Conservation (phyloP, 2,329 filamentous ascomycete genomes). For the Penicillium hordei region DNA sequence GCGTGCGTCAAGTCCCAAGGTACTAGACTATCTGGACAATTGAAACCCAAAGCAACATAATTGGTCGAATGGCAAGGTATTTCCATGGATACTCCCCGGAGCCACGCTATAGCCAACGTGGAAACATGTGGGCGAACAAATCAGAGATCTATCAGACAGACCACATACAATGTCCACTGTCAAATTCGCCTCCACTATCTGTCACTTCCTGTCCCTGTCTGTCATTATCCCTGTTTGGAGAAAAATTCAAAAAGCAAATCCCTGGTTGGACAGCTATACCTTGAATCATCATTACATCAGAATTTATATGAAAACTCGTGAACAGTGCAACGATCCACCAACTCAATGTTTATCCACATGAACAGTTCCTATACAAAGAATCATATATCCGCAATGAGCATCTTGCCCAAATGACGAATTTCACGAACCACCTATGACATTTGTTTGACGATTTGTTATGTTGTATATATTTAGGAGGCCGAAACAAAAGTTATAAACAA, state of each 20-base stretch:
- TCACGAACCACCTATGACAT: not conserved
- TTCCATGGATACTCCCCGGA: conserved; percentile 12
- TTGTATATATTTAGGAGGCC: too few species aligned
- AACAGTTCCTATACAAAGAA: not conserved
- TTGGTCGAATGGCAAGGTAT: conserved; percentile 9
- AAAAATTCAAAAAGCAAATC: not conserved
- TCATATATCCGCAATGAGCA: not conserved
- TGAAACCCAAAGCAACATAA: not conserved
- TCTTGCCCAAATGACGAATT: not conserved
- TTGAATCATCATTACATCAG: conserved; percentile 27
- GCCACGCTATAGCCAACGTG: conserved; percentile 14
- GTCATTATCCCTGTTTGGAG: conserved; percentile 6
- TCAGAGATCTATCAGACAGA: conserved; percentile 1
- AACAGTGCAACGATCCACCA: conserved; percentile 9
- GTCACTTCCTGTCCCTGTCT: conserved; percentile 16
- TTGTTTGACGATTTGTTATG: not conserved
- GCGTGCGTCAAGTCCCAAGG: not conserved
- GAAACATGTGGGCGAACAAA: conserved; percentile 11
- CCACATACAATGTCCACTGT: conserved; percentile 1
- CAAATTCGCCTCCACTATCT: conserved; percentile 17
- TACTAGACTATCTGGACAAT: not conserved
- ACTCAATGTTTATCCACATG: not conserved
- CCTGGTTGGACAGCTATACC: conserved; percentile 4
- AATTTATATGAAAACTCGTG: not conserved
- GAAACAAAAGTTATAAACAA: not conserved